Base-by-base conservation (phyloP, 495 filamentous ascomycete species). In the Daldinia concentrica region DNA sequence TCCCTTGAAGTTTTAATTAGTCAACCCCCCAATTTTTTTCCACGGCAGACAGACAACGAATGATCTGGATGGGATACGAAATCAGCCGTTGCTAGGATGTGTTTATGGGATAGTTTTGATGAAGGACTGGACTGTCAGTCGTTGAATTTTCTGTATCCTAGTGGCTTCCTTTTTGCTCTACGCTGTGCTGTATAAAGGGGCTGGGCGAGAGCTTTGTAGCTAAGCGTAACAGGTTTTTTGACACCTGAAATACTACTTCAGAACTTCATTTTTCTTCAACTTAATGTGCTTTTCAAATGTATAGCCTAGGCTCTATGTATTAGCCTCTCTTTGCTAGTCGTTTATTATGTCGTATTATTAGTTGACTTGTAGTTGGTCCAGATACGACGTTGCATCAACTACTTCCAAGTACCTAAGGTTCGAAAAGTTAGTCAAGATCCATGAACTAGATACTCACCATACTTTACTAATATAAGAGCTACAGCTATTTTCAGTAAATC, bases 241-340 rank as follows among this genome's bases (percentile, higher is more conserved):
- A 57, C 57, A 69, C 60, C 61, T 64, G 65, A 69, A 66, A 73
- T 73, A 73, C 70, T 61, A 73, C 65, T 68, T 68, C 37, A 58
- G 56, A 68, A 61, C 50, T 58, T 45, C 30, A 27, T 63, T 24
- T 57, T 51, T 43, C 27, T 54, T 68, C 52, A 14, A 19, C 57
- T 24, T 41, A 8, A 15, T 37, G 34, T 59, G 58, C 66, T 56
- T 14, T 36, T 14, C 41, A 22, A 3, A 12, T 22, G 2, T 48
- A 9, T 48, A 12, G 4, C 12, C 43, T 1, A 22, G 4, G 19
- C 9, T 48, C 8, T 1, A 48, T 48, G 9, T 24, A 12, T 57
- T 36, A 34, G 4, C 27, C 50, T 29, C 27, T 36, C 9, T 52
- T 14, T 60, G 34, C 43, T 19, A 24, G 22, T 24, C 9, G 8